Conservation (phyloP, 2,329 filamentous ascomycete species). For the Aspergillus novoparasiticus region DNA sequence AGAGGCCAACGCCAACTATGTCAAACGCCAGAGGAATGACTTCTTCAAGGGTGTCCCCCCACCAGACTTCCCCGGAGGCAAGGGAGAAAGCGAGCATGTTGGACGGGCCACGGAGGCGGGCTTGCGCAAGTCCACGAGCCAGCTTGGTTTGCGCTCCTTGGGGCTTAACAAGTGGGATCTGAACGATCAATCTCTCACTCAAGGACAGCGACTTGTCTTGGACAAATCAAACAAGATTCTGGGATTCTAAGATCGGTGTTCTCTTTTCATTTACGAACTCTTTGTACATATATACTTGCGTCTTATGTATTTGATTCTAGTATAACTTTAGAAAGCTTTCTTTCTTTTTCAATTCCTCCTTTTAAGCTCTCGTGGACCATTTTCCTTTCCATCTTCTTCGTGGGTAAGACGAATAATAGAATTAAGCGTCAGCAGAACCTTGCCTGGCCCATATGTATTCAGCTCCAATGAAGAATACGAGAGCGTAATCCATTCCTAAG, state of each 20-base stretch:
- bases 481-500: background rate
- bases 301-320: background rate
- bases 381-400: background rate
- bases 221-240: background rate
- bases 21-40: background rate
- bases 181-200: background rate
- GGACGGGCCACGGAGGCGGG: background rate
- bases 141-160: background rate
- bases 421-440: background rate
- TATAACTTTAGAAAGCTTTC: background rate
- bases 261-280: background rate
- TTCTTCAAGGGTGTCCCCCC: background rate
- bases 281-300: background rate
- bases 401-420: accelerated
- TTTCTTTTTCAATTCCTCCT: accelerated
- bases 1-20: background rate
- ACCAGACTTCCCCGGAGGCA: background rate
- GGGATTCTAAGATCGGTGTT: background rate
- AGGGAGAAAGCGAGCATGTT: background rate
- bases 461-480: no score
- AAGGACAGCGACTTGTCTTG: background rate
- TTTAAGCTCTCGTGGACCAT: accelerated
- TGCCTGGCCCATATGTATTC: no score
- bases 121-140: background rate
- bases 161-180: background rate